phyloP scores from a whole-genome alignment of 78 protist genomes.

The Paratrimastix pyriformis region DNA sequence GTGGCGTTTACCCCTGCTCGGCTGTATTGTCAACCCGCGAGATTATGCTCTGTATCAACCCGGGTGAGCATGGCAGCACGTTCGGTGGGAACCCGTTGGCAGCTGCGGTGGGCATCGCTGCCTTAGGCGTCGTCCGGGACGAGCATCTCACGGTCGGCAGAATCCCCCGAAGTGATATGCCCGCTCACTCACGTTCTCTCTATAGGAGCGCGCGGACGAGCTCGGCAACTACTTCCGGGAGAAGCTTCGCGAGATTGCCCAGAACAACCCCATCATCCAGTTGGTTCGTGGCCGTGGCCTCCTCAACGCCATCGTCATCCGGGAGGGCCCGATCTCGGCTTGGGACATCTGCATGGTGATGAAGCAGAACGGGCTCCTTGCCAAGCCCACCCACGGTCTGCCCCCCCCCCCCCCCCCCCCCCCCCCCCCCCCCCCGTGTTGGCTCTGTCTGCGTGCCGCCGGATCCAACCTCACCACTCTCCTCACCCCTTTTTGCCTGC shows the following conservation, averaged over 20 bases:
- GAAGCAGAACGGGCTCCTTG: conserved; percentile 69
- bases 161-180: too few relatives aligned
- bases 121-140: conserved; percentile 74
- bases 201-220: conserved; percentile 4
- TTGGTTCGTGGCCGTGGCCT: conserved; percentile 21
- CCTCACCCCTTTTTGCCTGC: too few relatives aligned
- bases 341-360: conserved; percentile 71
- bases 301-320: conserved; percentile 23
- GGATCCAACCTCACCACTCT: too few relatives aligned
- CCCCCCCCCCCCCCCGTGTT: too few relatives aligned
- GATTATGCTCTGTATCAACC: conserved; percentile 58
- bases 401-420: too few relatives aligned
- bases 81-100: conserved; percentile 93
- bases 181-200: too few relatives aligned
- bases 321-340: conserved; percentile 38
- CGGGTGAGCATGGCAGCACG: conserved; percentile 91
- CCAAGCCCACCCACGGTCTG: conserved; percentile 96
- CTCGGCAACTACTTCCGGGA: conserved; percentile 25
- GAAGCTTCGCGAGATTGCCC: conserved; percentile 23
- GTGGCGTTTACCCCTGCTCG: conserved; percentile 81
- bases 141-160: conserved; percentile 67
- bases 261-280: background rate
- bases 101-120: conserved; percentile 78
- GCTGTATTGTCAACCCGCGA: conserved; percentile 64
- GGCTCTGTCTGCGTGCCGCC: too few relatives aligned